Base-by-base conservation (phyloP, 2,329 filamentous ascomycete genomes). In the Fusarium coicis region DNA sequence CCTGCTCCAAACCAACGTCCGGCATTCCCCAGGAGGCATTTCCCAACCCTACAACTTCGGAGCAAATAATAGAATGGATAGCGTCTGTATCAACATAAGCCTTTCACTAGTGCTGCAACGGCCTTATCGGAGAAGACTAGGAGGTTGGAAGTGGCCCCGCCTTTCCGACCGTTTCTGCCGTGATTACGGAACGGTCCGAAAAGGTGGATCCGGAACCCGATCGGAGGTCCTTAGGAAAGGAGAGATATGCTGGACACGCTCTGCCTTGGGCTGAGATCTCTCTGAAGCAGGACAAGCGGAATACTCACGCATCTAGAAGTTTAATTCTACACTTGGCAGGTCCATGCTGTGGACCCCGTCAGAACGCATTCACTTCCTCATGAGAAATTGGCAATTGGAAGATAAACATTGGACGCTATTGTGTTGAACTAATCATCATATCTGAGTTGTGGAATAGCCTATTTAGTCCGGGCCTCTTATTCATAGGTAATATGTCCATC, bases 401-500 rank as follows among this genome's bases (percentile, higher is more conserved):
- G 26, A 40, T 23, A 42, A 42, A 30, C 37, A 19, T 19, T 15
- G 10, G 2, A 1, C 2, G 23, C 0, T 19, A 4, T 23, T 42
- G 1, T 4, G 21, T 4, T 42, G 10, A 9, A 8, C 4, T 12
- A 18, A 16, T 6, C 1, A 9, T 19, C 11, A 0, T 19, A 18
- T 11, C 39, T n/a, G 9, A 7, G 19, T 40, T 1, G 0, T 23
- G 3, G 1, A 32, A 5, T 23, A 15, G 5, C 8, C 2, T 32
- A 15, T 8, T 14, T 1, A 39, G 23, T 16, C 3, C 7, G 19
- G 15, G 7, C 14, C 14, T 10, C 11, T n/a, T 34, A 56, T 34
- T 56, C 39, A 11, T 56, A 56, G 53, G 53, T 56, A 26, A 44
- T 34, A 0, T 56, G 39, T 10, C 53, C 53, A 12, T 56, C 53